Evolutionary conservation across 2,329 filamentous ascomycete genomes (phyloP).

Genomic region (Ophiosphaerella korrae): DNA sequence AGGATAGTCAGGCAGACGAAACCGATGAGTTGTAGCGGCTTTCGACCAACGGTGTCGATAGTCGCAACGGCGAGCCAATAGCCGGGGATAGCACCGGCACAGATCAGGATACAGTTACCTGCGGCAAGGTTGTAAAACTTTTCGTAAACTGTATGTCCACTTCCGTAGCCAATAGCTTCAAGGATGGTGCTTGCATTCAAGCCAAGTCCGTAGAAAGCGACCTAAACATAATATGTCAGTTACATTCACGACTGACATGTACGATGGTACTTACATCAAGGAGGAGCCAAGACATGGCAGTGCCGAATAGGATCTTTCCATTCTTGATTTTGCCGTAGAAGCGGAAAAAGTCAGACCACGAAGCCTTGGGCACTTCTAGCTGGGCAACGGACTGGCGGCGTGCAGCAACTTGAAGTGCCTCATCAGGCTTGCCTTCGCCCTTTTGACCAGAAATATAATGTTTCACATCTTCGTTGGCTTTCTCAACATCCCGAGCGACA

Average conservation of each 20-base stretch:
- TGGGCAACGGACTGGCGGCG: conserved; percentile 59
- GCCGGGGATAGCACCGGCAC: conserved; percentile 78
- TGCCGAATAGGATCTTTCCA: conserved; percentile 74
- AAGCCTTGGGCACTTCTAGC: conserved; percentile 71
- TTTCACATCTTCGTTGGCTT: conserved; percentile 71
- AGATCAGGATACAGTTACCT: conserved; percentile 78
- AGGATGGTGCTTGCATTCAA: conserved; percentile 78
- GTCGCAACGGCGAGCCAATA: conserved; percentile 67
- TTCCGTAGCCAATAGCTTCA: conserved; percentile 69
- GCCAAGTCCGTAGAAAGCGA: conserved; percentile 57
- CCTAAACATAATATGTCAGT: background rate
- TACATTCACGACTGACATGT: background rate
- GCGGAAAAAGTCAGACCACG: conserved; percentile 70
- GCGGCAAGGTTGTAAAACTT: conserved; percentile 75
- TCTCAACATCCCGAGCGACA: conserved; percentile 47
- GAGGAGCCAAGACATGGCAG: conserved; percentile 73
- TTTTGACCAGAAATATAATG: conserved; percentile 72
- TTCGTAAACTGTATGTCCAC: conserved; percentile 68
- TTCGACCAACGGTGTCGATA: conserved; percentile 71
- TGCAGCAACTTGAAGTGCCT: conserved; percentile 65
- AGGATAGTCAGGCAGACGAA: conserved; percentile 42
- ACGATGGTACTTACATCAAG: conserved; percentile 57
- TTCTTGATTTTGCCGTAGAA: conserved; percentile 77
- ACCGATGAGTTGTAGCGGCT: conserved; percentile 41
- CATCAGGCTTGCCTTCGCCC: conserved; percentile 68